These are phyloP conservation scores for Malus sylvestris DNA, from an alignment of 306 rosid species.

Conservation along the genomic window DNA sequence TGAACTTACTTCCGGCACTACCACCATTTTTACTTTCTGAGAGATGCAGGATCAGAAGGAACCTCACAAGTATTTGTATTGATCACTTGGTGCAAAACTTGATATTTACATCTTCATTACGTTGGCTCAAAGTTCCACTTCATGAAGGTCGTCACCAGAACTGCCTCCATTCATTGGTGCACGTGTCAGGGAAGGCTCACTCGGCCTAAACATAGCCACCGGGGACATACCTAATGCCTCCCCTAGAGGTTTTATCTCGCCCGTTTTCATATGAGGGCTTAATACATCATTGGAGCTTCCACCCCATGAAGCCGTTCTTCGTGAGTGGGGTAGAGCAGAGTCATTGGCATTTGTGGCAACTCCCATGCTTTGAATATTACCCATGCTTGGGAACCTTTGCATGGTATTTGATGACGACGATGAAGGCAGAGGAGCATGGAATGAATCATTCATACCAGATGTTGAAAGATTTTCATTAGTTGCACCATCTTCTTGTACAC, in stretches of 20 bases:
- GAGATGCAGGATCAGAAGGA: constrained; percentile 45
- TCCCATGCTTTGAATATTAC: constrained; percentile 41
- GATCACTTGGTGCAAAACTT: constrained; percentile 57
- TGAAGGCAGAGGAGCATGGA: constrained; percentile 26
- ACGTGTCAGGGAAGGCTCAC: constrained; percentile 30
- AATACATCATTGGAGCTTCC: constrained; percentile 46
- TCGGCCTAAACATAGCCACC: constrained; percentile 28
- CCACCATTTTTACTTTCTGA: constrained; percentile 28
- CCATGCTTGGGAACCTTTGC: constrained; percentile 66
- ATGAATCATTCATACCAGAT: constrained; percentile 34
- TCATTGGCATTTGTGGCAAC: constrained; percentile 11
- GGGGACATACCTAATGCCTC: constrained; percentile 46
- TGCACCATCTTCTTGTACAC: constrained; percentile 43
- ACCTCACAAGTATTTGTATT: constrained; percentile 35
- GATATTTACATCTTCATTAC: constrained; percentile 61
- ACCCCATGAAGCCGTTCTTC: constrained; percentile 83
- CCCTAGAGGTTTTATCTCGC: constrained; percentile 42
- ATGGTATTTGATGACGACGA: constrained; percentile 11
- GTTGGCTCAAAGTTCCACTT: constrained; percentile 76
- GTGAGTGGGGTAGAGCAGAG: constrained; percentile 34
- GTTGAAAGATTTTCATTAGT: constrained; percentile 37
- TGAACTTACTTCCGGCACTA: constrained; percentile 26
- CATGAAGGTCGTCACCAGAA: constrained; percentile 71
- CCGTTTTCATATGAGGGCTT: constrained; percentile 33
- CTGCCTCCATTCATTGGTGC: constrained; percentile 33